phyloP scores from a whole-genome alignment of 106 monocot species.

The Iris macrosiphon region DNA sequence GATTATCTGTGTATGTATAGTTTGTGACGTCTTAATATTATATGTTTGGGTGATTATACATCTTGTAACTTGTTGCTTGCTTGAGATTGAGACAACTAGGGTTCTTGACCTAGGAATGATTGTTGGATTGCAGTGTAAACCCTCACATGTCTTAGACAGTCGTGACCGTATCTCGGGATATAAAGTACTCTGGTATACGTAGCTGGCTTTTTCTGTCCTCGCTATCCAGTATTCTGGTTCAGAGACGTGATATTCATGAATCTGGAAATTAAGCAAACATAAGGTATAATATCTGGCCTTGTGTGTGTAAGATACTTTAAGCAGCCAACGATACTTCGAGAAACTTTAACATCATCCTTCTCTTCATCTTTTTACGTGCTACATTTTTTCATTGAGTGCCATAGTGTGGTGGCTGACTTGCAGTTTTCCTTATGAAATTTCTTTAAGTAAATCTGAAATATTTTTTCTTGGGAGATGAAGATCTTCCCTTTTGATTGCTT shows the following conservation, averaged over 20 bases:
- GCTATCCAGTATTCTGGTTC: no score
- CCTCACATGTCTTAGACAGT: no score
- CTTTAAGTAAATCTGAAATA: neutral
- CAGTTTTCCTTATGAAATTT: neutral
- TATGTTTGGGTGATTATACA: no score
- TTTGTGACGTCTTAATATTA: no score
- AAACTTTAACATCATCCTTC: neutral
- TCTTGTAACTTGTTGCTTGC: no score
- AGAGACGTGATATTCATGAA: constrained; percentile 1
- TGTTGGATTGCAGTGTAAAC: no score
- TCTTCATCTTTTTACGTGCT: neutral
- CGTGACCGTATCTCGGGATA: no score
- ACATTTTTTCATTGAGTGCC: neutral
- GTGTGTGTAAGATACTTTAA: neutral
- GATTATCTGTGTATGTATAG: no score
- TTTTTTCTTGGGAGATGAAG: neutral
- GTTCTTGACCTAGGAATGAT: no score
- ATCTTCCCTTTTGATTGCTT: neutral
- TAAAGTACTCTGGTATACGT: no score
- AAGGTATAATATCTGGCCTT: neutral
- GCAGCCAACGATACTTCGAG: neutral
- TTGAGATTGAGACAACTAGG: no score
- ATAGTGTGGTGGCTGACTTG: neutral
- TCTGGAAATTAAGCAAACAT: neutral
- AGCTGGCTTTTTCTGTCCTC: no score